These are phyloP conservation scores for Kitagawia praeruptora DNA, from an alignment of 129 eudicot species.

Conservation along the genomic window DNA sequence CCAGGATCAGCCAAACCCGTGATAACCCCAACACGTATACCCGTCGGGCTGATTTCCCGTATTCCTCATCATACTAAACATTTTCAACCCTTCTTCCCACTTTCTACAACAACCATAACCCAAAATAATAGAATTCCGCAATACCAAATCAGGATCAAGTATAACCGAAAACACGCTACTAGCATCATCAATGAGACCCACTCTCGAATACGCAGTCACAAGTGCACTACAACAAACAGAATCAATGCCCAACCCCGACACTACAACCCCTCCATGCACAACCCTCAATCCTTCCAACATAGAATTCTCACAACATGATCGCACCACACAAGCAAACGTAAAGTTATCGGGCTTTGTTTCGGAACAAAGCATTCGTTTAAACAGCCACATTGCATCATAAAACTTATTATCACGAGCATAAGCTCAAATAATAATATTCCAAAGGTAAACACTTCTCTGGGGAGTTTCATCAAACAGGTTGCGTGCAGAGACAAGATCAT, in stretches of 20 bases:
- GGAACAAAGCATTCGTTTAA: slow-evolving; percentile 38
- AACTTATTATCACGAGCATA: slow-evolving; percentile 48
- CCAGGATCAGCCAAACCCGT: too few species aligned
- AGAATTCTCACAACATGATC: slow-evolving; percentile 46
- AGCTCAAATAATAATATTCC: slow-evolving; percentile 85
- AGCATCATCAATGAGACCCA: slow-evolving; percentile 43
- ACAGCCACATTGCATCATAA: slow-evolving; percentile 38
- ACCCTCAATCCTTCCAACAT: slow-evolving; percentile 28
- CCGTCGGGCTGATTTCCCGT: too few species aligned
- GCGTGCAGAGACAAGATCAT: slow-evolving; percentile 49
- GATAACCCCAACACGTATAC: too few species aligned
- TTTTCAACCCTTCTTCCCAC: slow-evolving; percentile 38
- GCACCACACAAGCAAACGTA: slow-evolving; percentile 64
- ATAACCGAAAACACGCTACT: slow-evolving; percentile 38
- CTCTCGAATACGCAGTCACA: slow-evolving; percentile 64
- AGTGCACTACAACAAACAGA: slow-evolving; percentile 56
- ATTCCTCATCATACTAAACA: slow-evolving; percentile 42
- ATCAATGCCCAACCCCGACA: slow-evolving; percentile 35
- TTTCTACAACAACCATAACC: slow-evolving; percentile 51
- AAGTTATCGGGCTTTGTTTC: slow-evolving; percentile 56
- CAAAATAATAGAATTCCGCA: slow-evolving; percentile 58
- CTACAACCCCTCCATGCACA: slow-evolving; percentile 56
- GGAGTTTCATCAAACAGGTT: slow-evolving; percentile 63
- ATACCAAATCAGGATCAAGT: slow-evolving; percentile 47
- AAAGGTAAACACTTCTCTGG: slow-evolving; percentile 46